phyloP scores from a whole-genome alignment of 169 alveolate species.

The Eimeria necatrix region DNA sequence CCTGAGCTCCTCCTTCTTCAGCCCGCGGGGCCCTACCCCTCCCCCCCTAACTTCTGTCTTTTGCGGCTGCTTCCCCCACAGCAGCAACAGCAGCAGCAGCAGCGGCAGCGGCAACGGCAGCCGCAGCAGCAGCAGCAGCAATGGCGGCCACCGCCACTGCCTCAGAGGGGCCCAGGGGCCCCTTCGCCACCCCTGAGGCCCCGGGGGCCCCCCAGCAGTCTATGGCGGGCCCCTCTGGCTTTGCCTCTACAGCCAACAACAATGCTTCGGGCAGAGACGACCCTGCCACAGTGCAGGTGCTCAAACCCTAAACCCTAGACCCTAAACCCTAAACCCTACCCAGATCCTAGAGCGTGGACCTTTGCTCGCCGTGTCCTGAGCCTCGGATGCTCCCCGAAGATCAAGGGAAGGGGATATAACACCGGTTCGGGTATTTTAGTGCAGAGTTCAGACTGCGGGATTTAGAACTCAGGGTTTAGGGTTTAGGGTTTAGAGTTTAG shows the following conservation, averaged over 20 bases:
- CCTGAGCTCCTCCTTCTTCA: too few relatives aligned
- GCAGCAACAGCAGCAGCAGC: constrained; percentile 1
- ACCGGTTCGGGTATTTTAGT: too few relatives aligned
- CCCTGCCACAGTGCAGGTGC: constrained; percentile 59
- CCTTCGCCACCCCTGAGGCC: constrained; percentile 67
- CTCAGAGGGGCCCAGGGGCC: constrained; percentile 63
- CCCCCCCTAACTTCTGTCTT: background rate
- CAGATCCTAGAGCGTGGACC: background rate
- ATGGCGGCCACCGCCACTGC: constrained; percentile 28
- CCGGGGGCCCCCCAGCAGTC: constrained; percentile 62
- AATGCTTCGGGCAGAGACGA: constrained; percentile 15
- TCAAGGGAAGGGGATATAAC: too few relatives aligned
- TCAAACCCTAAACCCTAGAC: background rate
- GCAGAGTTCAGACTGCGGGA: background rate
- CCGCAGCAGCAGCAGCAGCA: constrained; percentile 53
- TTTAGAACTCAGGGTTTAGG: constrained; percentile 1
- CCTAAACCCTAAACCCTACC: constrained; percentile 48
- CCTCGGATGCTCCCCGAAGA: too few relatives aligned
- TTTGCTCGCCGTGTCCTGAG: too few relatives aligned
- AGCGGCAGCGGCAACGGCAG: constrained; percentile 29
- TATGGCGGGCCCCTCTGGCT: constrained; percentile 35
- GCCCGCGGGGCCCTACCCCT: too few relatives aligned
- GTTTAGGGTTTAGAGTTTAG: constrained; percentile 52
- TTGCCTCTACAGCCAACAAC: constrained; percentile 49
- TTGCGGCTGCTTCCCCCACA: background rate